phyloP scores from a whole-genome alignment of 2,329 filamentous ascomycete genomes.

The Emmonsiellopsis sp. region DNA sequence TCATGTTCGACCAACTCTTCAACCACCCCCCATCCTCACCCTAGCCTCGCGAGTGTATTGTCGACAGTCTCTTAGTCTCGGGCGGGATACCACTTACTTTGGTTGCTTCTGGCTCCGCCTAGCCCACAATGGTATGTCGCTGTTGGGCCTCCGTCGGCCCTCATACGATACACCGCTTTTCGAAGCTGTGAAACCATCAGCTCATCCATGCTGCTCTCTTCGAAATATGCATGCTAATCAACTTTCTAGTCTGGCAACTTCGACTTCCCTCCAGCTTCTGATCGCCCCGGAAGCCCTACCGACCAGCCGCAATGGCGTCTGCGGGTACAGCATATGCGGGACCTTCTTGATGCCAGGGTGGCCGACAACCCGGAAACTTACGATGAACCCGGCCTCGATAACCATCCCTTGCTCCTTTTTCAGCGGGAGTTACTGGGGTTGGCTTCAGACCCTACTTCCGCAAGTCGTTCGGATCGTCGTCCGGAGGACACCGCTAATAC shows the following conservation, averaged over 20 bases:
- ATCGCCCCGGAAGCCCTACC: conserved; percentile 16
- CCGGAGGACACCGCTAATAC: background rate
- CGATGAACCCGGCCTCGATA: conserved; percentile 18
- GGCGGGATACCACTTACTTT: background rate
- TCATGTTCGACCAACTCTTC: too few relatives aligned
- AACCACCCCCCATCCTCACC: too few relatives aligned
- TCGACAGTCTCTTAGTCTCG: background rate
- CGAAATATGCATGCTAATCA: background rate
- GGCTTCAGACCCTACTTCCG: background rate
- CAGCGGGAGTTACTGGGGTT: conserved; percentile 15
- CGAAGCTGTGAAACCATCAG: background rate
- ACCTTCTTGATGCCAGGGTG: conserved; percentile 19
- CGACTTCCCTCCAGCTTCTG: conserved; percentile 32
- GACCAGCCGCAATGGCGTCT: conserved; percentile 11
- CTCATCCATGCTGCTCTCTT: too few relatives aligned
- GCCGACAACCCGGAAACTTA: conserved; percentile 16
- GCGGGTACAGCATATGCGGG: conserved; percentile 28
- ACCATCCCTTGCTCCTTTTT: conserved; percentile 7
- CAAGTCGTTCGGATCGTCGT: background rate
- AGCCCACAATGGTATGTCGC: background rate
- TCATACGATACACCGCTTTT: background rate
- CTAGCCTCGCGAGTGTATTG: too few relatives aligned
- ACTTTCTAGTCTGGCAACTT: conserved; percentile 32
- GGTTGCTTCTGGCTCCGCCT: background rate
- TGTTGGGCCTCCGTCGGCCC: background rate